These are phyloP conservation scores for Cladosporium sp. DNA, from an alignment of 2,329 filamentous ascomycete species.

Conservation along the genomic window DNA sequence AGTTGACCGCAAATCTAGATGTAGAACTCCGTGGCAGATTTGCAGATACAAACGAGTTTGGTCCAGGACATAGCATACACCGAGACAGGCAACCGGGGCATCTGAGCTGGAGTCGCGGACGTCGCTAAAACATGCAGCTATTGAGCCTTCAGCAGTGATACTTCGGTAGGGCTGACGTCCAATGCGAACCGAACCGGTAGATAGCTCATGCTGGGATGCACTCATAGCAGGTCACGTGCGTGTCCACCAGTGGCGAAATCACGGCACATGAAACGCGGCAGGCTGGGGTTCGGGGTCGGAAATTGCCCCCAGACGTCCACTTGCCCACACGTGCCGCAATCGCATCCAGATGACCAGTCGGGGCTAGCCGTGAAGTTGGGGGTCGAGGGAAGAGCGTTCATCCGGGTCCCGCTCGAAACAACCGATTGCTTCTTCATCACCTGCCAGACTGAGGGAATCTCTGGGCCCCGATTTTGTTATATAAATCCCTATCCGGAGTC, in stretches of 20 bases:
- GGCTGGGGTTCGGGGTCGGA: not conserved
- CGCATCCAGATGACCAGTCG: not conserved
- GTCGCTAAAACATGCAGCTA: not conserved
- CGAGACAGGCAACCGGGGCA: no score
- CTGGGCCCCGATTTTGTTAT: not conserved
- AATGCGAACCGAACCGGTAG: not conserved
- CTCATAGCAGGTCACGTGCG: not conserved
- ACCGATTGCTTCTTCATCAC: not conserved
- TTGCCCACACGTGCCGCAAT: no score
- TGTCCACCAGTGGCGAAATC: not conserved
- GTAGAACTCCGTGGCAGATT: no score
- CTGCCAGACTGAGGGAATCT: not conserved
- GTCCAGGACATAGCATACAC: no score
- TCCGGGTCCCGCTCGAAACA: not conserved
- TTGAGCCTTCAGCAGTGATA: not conserved
- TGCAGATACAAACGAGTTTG: not conserved
- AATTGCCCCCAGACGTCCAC: not conserved
- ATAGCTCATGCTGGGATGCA: not conserved
- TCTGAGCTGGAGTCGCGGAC: not conserved
- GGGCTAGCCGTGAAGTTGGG: not conserved
- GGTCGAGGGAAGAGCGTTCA: not conserved
- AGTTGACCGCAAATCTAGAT: no score
- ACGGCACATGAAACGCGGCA: not conserved
- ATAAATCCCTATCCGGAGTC: not conserved
- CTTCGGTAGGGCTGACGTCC: not conserved